Evolutionary conservation across 73 alveolate genomes (phyloP).

Genomic region (Paramecium bursaria): DNA sequence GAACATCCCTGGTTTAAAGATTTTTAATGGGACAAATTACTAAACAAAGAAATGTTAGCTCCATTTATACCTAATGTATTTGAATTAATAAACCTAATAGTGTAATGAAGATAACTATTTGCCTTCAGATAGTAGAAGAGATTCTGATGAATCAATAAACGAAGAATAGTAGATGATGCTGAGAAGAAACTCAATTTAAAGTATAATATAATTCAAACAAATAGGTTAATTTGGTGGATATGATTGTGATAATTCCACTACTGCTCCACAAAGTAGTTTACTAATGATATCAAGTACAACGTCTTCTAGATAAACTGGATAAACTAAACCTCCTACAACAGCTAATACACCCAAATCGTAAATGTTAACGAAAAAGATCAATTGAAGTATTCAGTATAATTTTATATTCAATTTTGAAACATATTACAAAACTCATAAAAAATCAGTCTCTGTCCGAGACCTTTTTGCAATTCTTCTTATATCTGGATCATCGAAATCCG

Average conservation of each 20-base stretch:
- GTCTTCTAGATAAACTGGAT: background rate
- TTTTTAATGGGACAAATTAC: constrained; percentile 86
- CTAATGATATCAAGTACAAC: background rate
- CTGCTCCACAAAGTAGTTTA: background rate
- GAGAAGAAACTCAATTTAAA: constrained; percentile 75
- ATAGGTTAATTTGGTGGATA: background rate
- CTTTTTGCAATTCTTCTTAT: too few species aligned
- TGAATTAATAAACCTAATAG: constrained; percentile 1
- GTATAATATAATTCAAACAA: background rate
- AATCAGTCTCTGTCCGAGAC: too few species aligned
- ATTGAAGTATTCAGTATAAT: too few species aligned
- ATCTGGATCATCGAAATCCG: too few species aligned
- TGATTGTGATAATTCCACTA: background rate
- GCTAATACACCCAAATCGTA: background rate
- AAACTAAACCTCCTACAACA: background rate
- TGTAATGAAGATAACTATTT: constrained; percentile 77
- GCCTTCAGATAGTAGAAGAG: constrained; percentile 77
- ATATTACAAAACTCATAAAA: too few species aligned
- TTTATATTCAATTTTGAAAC: too few species aligned
- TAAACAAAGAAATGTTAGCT: constrained; percentile 77
- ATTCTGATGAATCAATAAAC: constrained; percentile 75
- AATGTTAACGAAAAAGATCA: too few species aligned
- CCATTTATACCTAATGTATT: constrained; percentile 82
- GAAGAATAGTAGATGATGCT: constrained; percentile 66
- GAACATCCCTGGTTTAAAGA: constrained; percentile 94